Percentiles rank a stretch among this genome's conserved stretches.
These are phyloP conservation scores for Diaporthe citri DNA, from an alignment of 2,329 filamentous ascomycete genomes.

Conservation along the genomic window DNA sequence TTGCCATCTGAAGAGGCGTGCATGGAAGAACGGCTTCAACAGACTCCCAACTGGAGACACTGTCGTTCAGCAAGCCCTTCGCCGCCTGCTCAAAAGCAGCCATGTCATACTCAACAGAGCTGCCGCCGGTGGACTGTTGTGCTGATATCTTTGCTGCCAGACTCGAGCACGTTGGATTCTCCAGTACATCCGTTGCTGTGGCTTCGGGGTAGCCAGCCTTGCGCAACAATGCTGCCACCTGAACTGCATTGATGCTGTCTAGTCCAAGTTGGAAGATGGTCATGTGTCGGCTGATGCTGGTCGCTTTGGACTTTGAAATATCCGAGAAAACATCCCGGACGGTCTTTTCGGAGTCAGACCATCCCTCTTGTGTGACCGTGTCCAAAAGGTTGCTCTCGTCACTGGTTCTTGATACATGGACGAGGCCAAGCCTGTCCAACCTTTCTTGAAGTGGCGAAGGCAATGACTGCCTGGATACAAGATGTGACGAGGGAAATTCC, in stretches of 20 bases:
- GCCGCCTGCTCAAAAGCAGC: slow-evolving; percentile 53
- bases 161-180: slow-evolving; percentile 63
- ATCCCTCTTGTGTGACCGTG: slow-evolving; percentile 48
- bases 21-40: slow-evolving; percentile 79
- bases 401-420: background rate
- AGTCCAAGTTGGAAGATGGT: slow-evolving; percentile 91
- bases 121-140: background rate
- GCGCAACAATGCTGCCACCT: slow-evolving; percentile 78
- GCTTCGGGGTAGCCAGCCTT: slow-evolving; percentile 65
- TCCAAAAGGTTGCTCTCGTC: background rate
- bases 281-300: slow-evolving; percentile 68
- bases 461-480: slow-evolving; percentile 13
- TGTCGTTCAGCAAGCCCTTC: slow-evolving; percentile 45
- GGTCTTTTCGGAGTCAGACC: slow-evolving; percentile 63
- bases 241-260: slow-evolving; percentile 89
- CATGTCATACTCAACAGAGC: slow-evolving; percentile 53
- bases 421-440: slow-evolving; percentile 28
- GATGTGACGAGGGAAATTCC: slow-evolving; percentile 36
- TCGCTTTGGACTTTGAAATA: slow-evolving; percentile 65
- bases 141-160: slow-evolving; percentile 47
- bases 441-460: slow-evolving; percentile 23
- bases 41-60: slow-evolving; percentile 41
- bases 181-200: slow-evolving; percentile 80
- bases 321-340: slow-evolving; percentile 69
- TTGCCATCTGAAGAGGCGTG: slow-evolving; percentile 82